Conservation (phyloP, 176 grass and related monocot genomes). For the Ensete ventricosum region DNA sequence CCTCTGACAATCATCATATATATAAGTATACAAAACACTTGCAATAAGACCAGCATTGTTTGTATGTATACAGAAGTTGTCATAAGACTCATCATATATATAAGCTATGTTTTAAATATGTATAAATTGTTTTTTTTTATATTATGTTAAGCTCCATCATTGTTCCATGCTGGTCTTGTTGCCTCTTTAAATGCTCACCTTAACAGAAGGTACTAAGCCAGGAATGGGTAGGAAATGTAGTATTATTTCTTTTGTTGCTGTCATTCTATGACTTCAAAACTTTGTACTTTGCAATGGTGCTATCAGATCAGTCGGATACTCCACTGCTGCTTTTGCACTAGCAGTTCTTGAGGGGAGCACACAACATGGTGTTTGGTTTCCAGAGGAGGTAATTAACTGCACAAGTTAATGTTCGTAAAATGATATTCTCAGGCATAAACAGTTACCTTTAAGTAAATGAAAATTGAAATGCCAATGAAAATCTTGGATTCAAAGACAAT, state of each 20-base stretch:
- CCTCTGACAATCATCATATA: not conserved
- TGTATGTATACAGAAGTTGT: too few relatives aligned
- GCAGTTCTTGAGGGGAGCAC: constrained; percentile 71
- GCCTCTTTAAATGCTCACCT: too few relatives aligned
- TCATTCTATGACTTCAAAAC: not conserved
- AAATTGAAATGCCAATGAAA: not conserved
- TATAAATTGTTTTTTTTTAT: too few relatives aligned
- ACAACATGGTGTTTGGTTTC: constrained; percentile 77
- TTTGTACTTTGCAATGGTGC: not conserved
- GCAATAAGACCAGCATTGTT: too few relatives aligned
- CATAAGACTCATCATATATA: too few relatives aligned
- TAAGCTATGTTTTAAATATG: too few relatives aligned
- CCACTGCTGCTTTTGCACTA: constrained; percentile 45
- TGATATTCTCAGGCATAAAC: not conserved
- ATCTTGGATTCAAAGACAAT: not conserved
- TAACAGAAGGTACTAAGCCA: too few relatives aligned
- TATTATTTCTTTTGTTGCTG: not conserved
- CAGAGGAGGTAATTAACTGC: constrained; percentile 49
- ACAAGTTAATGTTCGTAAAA: not conserved
- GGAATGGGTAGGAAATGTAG: too few relatives aligned
- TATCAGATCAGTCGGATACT: constrained; percentile 15
- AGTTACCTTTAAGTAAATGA: not conserved
- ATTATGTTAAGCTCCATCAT: too few relatives aligned
- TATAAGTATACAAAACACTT: too few relatives aligned
- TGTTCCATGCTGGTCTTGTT: too few relatives aligned